Evolutionary conservation across 75 land plant genomes (phyloP), one percentile per base, ranked within the genome.

Genomic region (Pseudotsuga menziesii): DNA sequence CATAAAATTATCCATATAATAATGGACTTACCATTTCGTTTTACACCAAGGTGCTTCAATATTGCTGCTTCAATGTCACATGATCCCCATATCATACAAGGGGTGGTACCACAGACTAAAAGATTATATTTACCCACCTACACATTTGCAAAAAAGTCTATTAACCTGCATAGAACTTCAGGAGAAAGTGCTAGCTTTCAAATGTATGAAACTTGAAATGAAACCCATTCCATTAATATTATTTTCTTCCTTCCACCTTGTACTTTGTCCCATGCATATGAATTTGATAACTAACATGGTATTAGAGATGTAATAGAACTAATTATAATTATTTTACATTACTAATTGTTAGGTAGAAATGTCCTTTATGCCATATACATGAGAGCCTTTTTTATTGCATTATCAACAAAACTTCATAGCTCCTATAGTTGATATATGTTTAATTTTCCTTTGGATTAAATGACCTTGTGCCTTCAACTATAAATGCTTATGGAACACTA

Each of bases 41-140:
- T 83, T 48, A 97, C 99, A 79, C 93, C 92, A 25, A 97, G 82
- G 75, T 97, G 98, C 79, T 94, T 92, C 60, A 97, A 83, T 62
- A 97, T 85, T 13, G 99, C 93, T 27, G 72, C 91, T 84, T 97
- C 98, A 77, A 97, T 94, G 58, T 92, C 95, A 35, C 98, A 90
- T 36, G 99, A 92, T 57, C 99, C 99, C 74, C 99, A 87, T 58
- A 97, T 85, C 98, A 95, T 97, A 80, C 99, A 97, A 27, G 98
- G 99, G 73, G 99, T 92, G 66, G 99, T 97, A 20, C 99, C 99
- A 88, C 99, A 97, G 36, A 97, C 99, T 82, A 91, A 74, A 8
- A 97, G 80, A 78, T 97, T 98, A 81, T 92, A 97, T 77, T 90
- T 94, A 16, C 99, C 99, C 9, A 97, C 99, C 99, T 97, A 80